Conservation (phyloP, 768 basidiomycete species). For the Boletus sensibilis region DNA sequence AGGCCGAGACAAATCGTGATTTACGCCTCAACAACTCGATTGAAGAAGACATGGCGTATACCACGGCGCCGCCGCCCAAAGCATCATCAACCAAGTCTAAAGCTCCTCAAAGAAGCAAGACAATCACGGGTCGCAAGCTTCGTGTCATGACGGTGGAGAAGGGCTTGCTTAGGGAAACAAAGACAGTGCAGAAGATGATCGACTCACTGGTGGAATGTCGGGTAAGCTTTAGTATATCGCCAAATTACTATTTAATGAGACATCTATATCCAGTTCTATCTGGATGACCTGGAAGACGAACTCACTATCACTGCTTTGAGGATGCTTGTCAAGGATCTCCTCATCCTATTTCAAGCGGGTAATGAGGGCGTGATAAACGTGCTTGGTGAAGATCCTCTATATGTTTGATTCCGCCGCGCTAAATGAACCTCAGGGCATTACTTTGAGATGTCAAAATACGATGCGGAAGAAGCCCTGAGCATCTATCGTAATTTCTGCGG, state of each 20-base stretch:
- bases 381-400: constrained; percentile 50
- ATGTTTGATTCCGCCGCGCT: constrained; percentile 4
- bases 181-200: constrained; percentile 86
- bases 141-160: constrained; percentile 94
- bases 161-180: constrained; percentile 89
- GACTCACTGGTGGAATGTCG: constrained; percentile 85
- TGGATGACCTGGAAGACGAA: constrained; percentile 91
- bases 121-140: constrained; percentile 78
- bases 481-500: constrained; percentile 95
- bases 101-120: constrained; percentile 63
- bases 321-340: constrained; percentile 94
- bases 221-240: constrained; percentile 46
- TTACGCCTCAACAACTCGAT: constrained; percentile 61
- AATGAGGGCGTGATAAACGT: constrained; percentile 93
- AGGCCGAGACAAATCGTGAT: constrained; percentile 90
- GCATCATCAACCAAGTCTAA: constrained; percentile 34
- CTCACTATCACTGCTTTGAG: constrained; percentile 83
- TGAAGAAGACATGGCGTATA: constrained; percentile 52
- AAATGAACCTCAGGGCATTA: constrained; percentile 71
- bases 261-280: constrained; percentile 66
- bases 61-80: constrained; percentile 28
- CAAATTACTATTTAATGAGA: background rate
- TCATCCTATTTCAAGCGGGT: constrained; percentile 92
- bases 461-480: constrained; percentile 77
- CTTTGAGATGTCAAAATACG: constrained; percentile 96